Evolutionary conservation across 371 early-diverging fungal genomes (phyloP).

Genomic region (Rhizomucor miehei): DNA sequence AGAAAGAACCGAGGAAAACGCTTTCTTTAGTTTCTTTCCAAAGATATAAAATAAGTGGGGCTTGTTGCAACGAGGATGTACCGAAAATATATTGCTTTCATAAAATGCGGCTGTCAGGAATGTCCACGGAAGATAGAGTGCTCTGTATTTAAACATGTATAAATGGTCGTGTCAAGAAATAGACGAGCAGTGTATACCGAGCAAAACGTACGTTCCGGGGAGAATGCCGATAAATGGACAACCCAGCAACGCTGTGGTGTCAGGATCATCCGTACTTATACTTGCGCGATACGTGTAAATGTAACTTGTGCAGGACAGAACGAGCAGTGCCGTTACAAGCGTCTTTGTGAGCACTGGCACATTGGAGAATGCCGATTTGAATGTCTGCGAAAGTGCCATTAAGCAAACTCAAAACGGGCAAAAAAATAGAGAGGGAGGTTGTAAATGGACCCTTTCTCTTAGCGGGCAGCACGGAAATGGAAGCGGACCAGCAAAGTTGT

Average conservation of each 20-base stretch:
- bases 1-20: constrained; percentile 1
- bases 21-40: neutral
- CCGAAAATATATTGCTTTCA: constrained; percentile 35
- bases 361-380: constrained; percentile 28
- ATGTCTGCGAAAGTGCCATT: constrained; percentile 9
- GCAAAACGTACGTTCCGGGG: constrained; percentile 41
- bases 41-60: neutral
- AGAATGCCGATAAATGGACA: constrained; percentile 45
- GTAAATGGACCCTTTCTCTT: no score
- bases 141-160: constrained; percentile 15
- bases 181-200: neutral
- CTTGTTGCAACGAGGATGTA: constrained; percentile 12
- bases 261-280: constrained; percentile 20
- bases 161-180: neutral
- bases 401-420: no score
- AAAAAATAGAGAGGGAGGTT: no score
- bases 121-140: constrained; percentile 44
- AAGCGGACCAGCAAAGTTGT: no score
- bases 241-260: constrained; percentile 7
- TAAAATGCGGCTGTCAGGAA: constrained; percentile 40
- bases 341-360: constrained; percentile 44
- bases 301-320: constrained; percentile 23
- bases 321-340: constrained; percentile 25
- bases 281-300: constrained; percentile 29
- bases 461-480: no score